Evolutionary conservation across 768 basidiomycete species (phyloP), one percentile per base, ranked within the genome.

Genomic region (Leccinellum albellum): DNA sequence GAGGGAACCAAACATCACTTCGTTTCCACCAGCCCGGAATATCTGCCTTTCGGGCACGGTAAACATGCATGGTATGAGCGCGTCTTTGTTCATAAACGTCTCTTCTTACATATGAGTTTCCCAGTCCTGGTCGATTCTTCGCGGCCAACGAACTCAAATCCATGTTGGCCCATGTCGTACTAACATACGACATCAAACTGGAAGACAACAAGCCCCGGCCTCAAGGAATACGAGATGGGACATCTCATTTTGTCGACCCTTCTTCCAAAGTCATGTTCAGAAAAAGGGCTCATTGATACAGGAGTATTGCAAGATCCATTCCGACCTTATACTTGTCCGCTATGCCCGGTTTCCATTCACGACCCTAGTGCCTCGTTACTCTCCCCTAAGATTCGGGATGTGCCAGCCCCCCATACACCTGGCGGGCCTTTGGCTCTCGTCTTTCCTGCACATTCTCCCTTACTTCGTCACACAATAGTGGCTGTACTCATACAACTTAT

Each of bases 61-160:
- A 37, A 9, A 37, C 35, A 37, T n/a, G 35, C 35, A 37, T 37
- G 35, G 35, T 37, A 37, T n/a, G 35, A 17, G 8, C 17, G 17
- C 35, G 35, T 37, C 17, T 17, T n/a, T 17, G 17, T 37, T n/a
- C 12, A 17, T 37, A 37, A 8, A 8, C 8, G 2, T 37, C 35
- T 8, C 17, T n/a, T 37, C 35, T 37, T 37, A 37, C 17, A 17
- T 6, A 9, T 8, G 33, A 13, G 13, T 21, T 15, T 6, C 8
- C 9, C 21, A 59, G 58, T 15, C 58, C 58, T 28, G 54, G 58
- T 40, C 54, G 58, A 4, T 59, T 59, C 46, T 59, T 59, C 23
- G 58, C 58, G 33, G 54, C 58, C 23, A 35, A 14, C 6, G 33
- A 47, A 26, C 46, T 47, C 8, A 47, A 47, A 47, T 24, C 46